Evolutionary conservation across 2,329 filamentous ascomycete genomes (phyloP).

Genomic region (Nannizzia gypsea): DNA sequence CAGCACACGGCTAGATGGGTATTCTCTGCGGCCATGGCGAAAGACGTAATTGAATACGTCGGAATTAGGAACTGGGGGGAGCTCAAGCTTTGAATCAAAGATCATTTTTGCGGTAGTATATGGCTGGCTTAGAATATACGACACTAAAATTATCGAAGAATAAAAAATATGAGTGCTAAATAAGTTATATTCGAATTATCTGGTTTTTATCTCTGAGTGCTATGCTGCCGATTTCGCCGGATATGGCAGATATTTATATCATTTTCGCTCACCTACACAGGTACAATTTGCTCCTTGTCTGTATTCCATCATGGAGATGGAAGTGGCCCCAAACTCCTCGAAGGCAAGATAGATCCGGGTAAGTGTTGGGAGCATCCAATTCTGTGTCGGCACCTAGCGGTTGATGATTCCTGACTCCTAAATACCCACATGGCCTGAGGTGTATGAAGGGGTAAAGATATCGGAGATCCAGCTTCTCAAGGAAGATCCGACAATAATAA

Average conservation of each 20-base stretch:
- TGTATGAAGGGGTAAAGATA: too few relatives aligned
- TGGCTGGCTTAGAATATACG: background rate
- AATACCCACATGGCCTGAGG: too few relatives aligned
- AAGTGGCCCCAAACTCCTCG: background rate
- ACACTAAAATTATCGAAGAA: background rate
- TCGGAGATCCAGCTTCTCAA: too few relatives aligned
- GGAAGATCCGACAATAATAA: too few relatives aligned
- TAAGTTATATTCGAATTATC: background rate
- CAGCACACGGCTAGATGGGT: conserved; percentile 12
- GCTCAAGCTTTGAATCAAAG: background rate
- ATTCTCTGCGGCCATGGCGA: conserved; percentile 8
- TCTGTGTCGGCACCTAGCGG: too few relatives aligned
- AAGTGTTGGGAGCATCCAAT: too few relatives aligned
- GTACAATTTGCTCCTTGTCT: background rate
- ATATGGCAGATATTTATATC: background rate
- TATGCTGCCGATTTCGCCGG: background rate
- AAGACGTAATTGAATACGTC: conserved; percentile 17
- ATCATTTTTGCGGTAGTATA: background rate
- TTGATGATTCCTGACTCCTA: too few relatives aligned
- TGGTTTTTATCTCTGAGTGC: background rate
- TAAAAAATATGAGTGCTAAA: background rate
- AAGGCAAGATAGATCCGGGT: background rate
- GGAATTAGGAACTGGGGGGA: background rate
- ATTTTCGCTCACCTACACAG: background rate
- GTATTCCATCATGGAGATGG: background rate